These are phyloP conservation scores for Fusarium solani-melongenae DNA, from an alignment of 2,329 filamentous ascomycete species.

Conservation along the genomic window DNA sequence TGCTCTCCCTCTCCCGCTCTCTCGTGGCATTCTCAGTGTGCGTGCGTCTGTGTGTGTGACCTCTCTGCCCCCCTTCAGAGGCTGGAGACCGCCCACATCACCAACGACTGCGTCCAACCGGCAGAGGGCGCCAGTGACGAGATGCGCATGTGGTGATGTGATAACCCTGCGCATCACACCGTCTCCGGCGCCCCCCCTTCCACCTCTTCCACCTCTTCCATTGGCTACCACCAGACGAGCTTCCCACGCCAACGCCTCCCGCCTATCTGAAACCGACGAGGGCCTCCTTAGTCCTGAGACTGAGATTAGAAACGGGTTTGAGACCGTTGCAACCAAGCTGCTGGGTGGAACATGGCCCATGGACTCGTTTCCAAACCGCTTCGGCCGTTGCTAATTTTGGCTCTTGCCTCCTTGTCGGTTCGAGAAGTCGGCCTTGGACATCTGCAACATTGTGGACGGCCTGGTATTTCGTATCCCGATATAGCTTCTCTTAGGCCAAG, in stretches of 20 bases:
- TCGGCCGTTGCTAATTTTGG: slow-evolving; percentile 42
- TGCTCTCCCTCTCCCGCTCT: slow-evolving; percentile 1
- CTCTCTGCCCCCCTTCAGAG: slow-evolving; percentile 7
- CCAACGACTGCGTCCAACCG: slow-evolving; percentile 28
- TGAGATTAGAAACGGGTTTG: slow-evolving; percentile 43
- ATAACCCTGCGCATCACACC: slow-evolving; percentile 44
- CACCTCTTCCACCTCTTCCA: slow-evolving; percentile 1
- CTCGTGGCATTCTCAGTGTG: slow-evolving; percentile 25
- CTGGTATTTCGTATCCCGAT: slow-evolving; percentile 20
- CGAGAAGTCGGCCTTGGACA: not conserved
- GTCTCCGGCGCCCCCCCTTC: slow-evolving; percentile 22
- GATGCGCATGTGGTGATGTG: slow-evolving; percentile 45
- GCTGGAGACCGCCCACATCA: slow-evolving; percentile 22
- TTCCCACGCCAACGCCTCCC: slow-evolving; percentile 28
- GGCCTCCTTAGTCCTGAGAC: slow-evolving; percentile 31
- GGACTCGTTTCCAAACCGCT: slow-evolving; percentile 28
- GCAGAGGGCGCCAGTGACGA: slow-evolving; percentile 42
- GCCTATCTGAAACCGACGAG: slow-evolving; percentile 42
- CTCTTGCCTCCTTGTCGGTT: not conserved
- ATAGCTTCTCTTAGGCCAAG: slow-evolving; percentile 15
- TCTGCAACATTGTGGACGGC: not conserved
- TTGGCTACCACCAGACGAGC: slow-evolving; percentile 36
- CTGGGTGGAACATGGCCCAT: slow-evolving; percentile 36
- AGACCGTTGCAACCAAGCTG: slow-evolving; percentile 37
- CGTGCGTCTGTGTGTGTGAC: not conserved